These are phyloP conservation scores for Penicillium verhagenii DNA, from an alignment of 495 filamentous ascomycete species.

Conservation along the genomic window DNA sequence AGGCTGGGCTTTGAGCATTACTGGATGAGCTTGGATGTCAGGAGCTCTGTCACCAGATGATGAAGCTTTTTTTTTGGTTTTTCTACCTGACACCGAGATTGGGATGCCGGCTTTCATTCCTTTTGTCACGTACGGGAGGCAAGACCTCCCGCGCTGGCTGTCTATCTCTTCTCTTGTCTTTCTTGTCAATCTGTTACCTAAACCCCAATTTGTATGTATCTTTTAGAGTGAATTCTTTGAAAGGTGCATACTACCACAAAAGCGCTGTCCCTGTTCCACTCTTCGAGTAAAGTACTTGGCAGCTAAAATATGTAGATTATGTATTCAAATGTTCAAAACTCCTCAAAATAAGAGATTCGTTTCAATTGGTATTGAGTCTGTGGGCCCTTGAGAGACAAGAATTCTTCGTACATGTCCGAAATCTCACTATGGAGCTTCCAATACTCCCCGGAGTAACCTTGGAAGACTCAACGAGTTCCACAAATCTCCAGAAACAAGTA, in stretches of 20 bases:
- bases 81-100: conserved; percentile 26
- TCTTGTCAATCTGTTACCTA: conserved; percentile 18
- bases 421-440: too few species aligned
- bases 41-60: conserved; percentile 29
- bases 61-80: conserved; percentile 19
- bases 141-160: conserved; percentile 23
- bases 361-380: background rate
- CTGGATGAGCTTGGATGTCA: conserved; percentile 36
- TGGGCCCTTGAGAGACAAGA: background rate
- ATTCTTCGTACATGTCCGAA: too few species aligned
- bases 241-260: conserved; percentile 20
- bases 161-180: conserved; percentile 24
- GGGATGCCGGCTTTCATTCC: conserved; percentile 22
- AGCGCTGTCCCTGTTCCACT: background rate
- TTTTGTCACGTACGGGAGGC: conserved; percentile 21
- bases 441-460: too few species aligned
- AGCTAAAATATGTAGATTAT: background rate
- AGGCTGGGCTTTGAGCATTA: conserved; percentile 40
- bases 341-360: background rate
- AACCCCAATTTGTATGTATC: conserved; percentile 28
- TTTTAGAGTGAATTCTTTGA: conserved; percentile 14
- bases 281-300: conserved; percentile 2
- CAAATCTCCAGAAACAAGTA: background rate
- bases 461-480: background rate
- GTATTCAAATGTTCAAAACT: too few species aligned